These are phyloP conservation scores for Ogataea methanolica DNA, from an alignment of 805 yeast species.

Conservation along the genomic window DNA sequence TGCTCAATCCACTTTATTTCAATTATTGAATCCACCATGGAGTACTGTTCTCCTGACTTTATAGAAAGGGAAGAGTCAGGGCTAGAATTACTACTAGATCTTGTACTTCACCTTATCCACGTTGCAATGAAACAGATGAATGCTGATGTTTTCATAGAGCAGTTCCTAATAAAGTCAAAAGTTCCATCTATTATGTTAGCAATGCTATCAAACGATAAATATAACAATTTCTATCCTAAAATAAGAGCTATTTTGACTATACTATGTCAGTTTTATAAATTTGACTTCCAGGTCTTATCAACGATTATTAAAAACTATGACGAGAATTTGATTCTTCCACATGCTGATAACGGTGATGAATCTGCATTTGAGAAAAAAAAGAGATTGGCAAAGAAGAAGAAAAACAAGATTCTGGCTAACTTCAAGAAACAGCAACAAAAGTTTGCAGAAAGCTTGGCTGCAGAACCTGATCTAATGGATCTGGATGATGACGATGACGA, in stretches of 20 bases:
- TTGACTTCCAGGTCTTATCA: conserved; percentile 26
- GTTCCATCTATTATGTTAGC: conserved; percentile 31
- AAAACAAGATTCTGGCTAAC: conserved; percentile 67
- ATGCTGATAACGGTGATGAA: conserved; percentile 21
- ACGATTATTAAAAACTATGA: conserved; percentile 36
- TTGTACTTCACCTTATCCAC: conserved; percentile 65
- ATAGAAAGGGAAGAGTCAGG: conserved; percentile 19
- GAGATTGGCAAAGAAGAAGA: conserved; percentile 63
- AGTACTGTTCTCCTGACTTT: conserved; percentile 26
- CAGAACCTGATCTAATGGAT: conserved; percentile 31
- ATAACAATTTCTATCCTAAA: conserved; percentile 44
- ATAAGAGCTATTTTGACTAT: conserved; percentile 49
- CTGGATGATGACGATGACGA: conserved; percentile 39
- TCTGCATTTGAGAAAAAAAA: conserved; percentile 55
- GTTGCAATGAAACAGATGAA: conserved; percentile 44
- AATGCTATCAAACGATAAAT: conserved; percentile 38
- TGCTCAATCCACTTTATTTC: conserved; percentile 48
- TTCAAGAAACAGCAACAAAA: conserved; percentile 74
- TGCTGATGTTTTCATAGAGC: conserved; percentile 16
- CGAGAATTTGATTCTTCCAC: conserved; percentile 4
- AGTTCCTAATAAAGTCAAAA: conserved; percentile 8
- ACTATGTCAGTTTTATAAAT: conserved; percentile 5
- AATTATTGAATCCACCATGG: conserved; percentile 47
- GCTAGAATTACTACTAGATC: conserved; percentile 52
- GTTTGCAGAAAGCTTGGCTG: conserved; percentile 51